Evolutionary conservation across 208 protist genomes (phyloP).

Genomic region (Phytomonas serpens): DNA sequence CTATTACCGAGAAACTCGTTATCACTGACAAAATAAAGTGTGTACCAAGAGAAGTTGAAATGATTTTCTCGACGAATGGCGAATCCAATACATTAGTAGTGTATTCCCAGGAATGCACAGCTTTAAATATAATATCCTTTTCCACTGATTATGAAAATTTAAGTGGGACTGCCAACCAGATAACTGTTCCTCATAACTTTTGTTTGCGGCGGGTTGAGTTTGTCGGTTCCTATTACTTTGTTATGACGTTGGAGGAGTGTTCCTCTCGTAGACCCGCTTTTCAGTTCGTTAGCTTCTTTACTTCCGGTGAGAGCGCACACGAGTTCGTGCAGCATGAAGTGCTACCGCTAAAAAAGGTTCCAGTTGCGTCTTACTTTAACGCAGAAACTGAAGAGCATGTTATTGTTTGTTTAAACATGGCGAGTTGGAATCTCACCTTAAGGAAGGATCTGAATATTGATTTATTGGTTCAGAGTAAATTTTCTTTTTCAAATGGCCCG

Average conservation of each 20-base stretch:
- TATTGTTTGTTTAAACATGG: constrained; percentile 2
- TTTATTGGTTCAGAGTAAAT: constrained; percentile 12
- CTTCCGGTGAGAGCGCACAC: background rate
- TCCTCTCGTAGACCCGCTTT: constrained; percentile 3
- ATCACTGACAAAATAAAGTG: background rate
- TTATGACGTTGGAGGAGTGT: background rate
- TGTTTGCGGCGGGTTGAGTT: background rate
- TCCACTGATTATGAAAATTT: background rate
- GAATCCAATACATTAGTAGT: background rate
- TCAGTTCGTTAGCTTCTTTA: constrained; percentile 6
- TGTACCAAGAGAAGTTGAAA: background rate
- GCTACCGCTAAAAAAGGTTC: constrained; percentile 3
- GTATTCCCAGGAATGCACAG: background rate
- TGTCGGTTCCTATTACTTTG: background rate
- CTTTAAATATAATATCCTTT: background rate
- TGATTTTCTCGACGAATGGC: background rate
- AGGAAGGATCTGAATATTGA: background rate
- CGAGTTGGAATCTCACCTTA: background rate
- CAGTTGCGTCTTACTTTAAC: constrained; percentile 1
- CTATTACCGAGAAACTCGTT: background rate
- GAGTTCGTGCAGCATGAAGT: constrained; percentile 8
- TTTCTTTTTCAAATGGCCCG: constrained; percentile 16
- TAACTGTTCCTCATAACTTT: background rate
- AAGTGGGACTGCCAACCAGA: background rate
- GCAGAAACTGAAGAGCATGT: background rate